Conservation (phyloP, 768 basidiomycete genomes). For the Albatrellus ellisii region DNA sequence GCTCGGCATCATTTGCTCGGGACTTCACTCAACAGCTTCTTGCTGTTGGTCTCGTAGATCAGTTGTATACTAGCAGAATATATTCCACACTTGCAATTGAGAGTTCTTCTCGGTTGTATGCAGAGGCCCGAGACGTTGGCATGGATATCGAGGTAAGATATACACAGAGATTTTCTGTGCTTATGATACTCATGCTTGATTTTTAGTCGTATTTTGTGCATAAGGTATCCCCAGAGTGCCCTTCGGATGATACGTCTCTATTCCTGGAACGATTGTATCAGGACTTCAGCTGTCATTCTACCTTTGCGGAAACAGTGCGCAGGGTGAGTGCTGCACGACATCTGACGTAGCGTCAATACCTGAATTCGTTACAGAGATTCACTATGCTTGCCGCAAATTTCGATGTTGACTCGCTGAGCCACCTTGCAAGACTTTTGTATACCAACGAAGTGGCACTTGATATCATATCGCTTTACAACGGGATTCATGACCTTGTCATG, state of each 20-base stretch:
- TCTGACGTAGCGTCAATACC: conserved; percentile 1
- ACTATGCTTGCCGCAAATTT: conserved; percentile 32
- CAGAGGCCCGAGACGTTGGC: conserved; percentile 51
- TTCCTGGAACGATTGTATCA: conserved; percentile 9
- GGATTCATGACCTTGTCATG: conserved; percentile 50
- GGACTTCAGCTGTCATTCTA: conserved; percentile 23
- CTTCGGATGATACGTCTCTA: conserved; percentile 2
- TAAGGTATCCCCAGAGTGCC: conserved; percentile 25
- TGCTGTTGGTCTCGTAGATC: conserved; percentile 40
- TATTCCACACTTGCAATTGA: conserved; percentile 40
- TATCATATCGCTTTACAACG: conserved; percentile 53
- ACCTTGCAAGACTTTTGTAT: conserved; percentile 55
- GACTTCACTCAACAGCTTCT: conserved; percentile 46
- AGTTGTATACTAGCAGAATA: conserved; percentile 33
- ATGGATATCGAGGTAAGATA: conserved; percentile 39
- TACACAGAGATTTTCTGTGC: background rate
- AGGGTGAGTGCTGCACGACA: conserved; percentile 31
- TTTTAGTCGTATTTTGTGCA: conserved; percentile 42
- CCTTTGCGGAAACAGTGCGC: conserved; percentile 44
- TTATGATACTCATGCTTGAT: conserved; percentile 9
- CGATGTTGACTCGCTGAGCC: conserved; percentile 59
- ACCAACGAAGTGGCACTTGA: conserved; percentile 48
- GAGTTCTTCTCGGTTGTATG: conserved; percentile 30
- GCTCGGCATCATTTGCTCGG: conserved; percentile 17
- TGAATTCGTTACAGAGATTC: conserved; percentile 37